Evolutionary conservation across 73 alveolate genomes (phyloP).

Genomic region (Tetrahymena malaccensis): DNA sequence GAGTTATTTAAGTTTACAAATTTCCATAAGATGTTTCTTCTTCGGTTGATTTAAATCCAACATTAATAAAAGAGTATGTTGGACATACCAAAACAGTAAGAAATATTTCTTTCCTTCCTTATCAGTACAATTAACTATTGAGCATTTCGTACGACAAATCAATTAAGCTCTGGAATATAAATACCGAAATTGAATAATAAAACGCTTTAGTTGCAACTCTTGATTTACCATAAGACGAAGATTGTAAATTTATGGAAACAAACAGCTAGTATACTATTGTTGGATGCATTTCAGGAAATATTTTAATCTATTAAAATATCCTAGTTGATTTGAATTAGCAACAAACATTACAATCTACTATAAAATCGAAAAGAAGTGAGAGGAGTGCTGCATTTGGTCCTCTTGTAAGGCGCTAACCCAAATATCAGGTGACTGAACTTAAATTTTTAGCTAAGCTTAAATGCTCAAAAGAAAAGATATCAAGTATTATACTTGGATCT

Average conservation of each 20-base stretch:
- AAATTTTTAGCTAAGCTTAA: neutral
- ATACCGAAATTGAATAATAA: neutral
- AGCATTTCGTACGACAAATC: neutral
- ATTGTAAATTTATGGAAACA: neutral
- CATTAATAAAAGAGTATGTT: neutral
- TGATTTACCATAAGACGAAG: neutral
- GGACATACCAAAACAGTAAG: neutral
- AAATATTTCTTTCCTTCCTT: neutral
- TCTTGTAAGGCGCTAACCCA: neutral
- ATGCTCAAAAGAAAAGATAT: neutral
- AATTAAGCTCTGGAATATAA: neutral
- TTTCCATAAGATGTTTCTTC: neutral
- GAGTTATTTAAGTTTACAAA: neutral
- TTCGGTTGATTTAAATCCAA: neutral
- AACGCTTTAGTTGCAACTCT: neutral
- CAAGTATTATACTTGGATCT: neutral
- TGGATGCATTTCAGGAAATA: neutral
- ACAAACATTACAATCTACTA: neutral
- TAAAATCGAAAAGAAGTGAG: neutral
- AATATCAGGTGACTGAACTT: neutral
- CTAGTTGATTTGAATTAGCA: neutral
- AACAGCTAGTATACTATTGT: neutral
- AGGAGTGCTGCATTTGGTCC: neutral
- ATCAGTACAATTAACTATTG: neutral
- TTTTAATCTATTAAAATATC: neutral